Conservation (phyloP, 495 filamentous ascomycete species). For the Talaromyces liani region DNA sequence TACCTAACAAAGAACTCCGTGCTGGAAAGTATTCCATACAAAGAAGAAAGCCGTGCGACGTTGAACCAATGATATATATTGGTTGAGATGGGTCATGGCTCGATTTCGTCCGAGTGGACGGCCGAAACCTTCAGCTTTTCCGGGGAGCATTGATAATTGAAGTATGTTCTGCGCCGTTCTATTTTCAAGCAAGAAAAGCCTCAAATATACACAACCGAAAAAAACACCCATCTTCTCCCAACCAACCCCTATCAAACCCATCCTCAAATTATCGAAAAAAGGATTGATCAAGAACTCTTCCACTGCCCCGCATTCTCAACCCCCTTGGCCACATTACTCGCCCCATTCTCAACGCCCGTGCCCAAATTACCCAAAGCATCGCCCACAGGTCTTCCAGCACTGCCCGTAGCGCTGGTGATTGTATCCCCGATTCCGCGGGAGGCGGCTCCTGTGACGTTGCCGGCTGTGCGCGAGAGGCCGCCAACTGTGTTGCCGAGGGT, state of each 20-base stretch:
- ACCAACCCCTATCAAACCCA: neutral
- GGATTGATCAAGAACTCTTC: constrained; percentile 27
- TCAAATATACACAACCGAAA: neutral
- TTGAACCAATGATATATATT: too few relatives aligned
- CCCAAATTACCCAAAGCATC: constrained; percentile 55
- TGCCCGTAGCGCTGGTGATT: constrained; percentile 54
- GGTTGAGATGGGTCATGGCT: too few relatives aligned
- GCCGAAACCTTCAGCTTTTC: too few relatives aligned
- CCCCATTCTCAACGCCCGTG: constrained; percentile 52
- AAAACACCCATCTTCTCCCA: neutral
- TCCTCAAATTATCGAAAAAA: neutral
- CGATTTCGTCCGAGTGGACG: too few relatives aligned
- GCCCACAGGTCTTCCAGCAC: constrained; percentile 56
- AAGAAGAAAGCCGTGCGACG: too few relatives aligned
- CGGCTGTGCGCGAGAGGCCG: constrained; percentile 56
- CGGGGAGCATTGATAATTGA: too few relatives aligned
- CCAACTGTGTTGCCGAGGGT: constrained; percentile 57
- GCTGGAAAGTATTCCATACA: too few relatives aligned
- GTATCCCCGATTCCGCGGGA: constrained; percentile 58
- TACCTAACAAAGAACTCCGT: too few relatives aligned
- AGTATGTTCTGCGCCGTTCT: too few relatives aligned
- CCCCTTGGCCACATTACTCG: constrained; percentile 48
- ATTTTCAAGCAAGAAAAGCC: neutral
- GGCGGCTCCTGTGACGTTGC: constrained; percentile 60
- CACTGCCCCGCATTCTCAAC: constrained; percentile 65